Conservation (phyloP, 2,329 filamentous ascomycete species). For the Aspergillus luchuensis region DNA sequence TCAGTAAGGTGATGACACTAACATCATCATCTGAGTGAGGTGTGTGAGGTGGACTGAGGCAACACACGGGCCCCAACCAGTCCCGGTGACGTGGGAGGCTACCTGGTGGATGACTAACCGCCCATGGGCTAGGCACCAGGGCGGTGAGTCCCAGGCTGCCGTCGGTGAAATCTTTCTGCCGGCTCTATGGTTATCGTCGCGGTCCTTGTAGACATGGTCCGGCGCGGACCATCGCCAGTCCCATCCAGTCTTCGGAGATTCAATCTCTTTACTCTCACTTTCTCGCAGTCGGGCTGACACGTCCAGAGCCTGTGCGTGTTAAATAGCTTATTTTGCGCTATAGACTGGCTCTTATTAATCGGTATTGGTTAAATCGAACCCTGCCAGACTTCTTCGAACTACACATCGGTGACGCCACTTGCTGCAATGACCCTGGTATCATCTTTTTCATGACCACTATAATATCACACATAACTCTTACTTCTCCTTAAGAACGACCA, state of each 20-base stretch:
- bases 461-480: background rate
- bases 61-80: conserved; percentile 1
- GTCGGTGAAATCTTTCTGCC: conserved; percentile 2
- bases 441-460: background rate
- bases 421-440: background rate
- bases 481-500: background rate
- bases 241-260: background rate
- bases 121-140: background rate
- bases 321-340: background rate
- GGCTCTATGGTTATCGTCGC: background rate
- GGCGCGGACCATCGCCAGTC: background rate
- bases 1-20: too few species aligned
- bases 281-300: background rate
- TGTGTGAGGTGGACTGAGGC: background rate
- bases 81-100: conserved; percentile 19
- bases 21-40: background rate
- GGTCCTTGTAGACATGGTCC: background rate
- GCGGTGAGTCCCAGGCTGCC: conserved; percentile 11
- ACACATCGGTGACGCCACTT: background rate
- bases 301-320: background rate
- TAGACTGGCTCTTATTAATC: background rate
- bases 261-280: background rate
- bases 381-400: background rate
- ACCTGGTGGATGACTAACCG: conserved; percentile 16
- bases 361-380: background rate